A percentile compares a stretch with the other conserved stretches of the same genome.
Evolutionary conservation across 257 asterid species (phyloP).

Genomic region (Ballota nigra): DNA sequence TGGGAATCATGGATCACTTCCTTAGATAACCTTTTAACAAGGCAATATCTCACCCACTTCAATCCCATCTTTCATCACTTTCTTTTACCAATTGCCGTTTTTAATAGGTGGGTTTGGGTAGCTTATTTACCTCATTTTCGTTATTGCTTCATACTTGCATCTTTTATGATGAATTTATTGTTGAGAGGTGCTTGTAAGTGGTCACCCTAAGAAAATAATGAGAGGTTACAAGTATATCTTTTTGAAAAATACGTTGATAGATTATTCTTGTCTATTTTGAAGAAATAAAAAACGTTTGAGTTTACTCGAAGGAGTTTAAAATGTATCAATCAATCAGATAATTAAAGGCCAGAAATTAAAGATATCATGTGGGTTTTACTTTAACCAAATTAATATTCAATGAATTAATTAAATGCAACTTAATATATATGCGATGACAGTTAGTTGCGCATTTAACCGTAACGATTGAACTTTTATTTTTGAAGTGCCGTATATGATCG

Average conservation of each 20-base stretch:
- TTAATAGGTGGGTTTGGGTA: no score
- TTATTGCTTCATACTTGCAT: no score
- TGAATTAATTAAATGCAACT: not conserved
- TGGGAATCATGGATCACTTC: slow-evolving; percentile 16
- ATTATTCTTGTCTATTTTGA: no score
- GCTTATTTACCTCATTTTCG: no score
- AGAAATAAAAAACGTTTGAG: no score
- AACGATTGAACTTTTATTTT: not conserved
- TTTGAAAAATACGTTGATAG: no score
- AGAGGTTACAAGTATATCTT: no score
- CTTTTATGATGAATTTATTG: no score
- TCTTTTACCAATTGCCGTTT: not conserved
- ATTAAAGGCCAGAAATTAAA: not conserved
- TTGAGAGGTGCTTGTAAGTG: no score
- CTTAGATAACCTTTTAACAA: not conserved
- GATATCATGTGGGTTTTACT: not conserved
- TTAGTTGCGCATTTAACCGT: not conserved
- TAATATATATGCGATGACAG: not conserved
- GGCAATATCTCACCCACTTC: not conserved
- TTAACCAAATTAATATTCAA: not conserved
- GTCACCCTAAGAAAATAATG: no score
- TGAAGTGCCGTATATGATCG: not conserved
- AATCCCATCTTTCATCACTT: not conserved
- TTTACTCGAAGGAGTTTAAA: no score
- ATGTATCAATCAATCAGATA: no score